Evolutionary conservation across 805 yeast genomes (phyloP), one percentile per base, ranked within the genome.

Genomic region (Hanseniaspora osmophila): DNA sequence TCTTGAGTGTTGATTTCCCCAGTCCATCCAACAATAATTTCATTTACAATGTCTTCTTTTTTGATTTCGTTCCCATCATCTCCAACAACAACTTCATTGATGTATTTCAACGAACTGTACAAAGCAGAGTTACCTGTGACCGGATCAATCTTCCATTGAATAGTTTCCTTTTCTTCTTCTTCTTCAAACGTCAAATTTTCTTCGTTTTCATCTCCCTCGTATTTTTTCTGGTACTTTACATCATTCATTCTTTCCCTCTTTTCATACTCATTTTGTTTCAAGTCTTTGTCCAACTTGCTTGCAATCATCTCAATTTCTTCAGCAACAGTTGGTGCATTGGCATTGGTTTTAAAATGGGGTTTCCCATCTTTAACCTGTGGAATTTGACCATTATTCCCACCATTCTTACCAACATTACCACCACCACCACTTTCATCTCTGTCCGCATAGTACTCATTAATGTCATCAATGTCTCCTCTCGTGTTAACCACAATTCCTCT

Each of bases 21-120:
- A 0, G 96, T 84, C 98, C 98, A 92, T 1, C 86, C 96, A 44
- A 92, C 78, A 43, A 85, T 65, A 52, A 86, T 84, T 41, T 88
- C 80, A 50, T 87, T 94, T 18, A 78, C 74, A 0, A 88, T 74
- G 41, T 77, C 75, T 47, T 74, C 74, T 43, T 68, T 70, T 22
- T 33, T 41, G n/a, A 42, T 16, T 17, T 46, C 45, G 7, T 40
- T 37, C 0, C 13, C 44, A 10, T 43, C 41, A 11, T 46, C 45
- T 17, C 42, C 43, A 13, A n/a, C 38, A 15, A 35, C n/a, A n/a
- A 16, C 18, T 10, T 48, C 46, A 32, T 55, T 51, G 44, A 87
- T 64, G 56, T 74, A 79, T 48, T 73, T 70, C 49, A 84, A 74
- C 15, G 94, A 77, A 3, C 95, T 78, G 55, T 82, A 80, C 33